Evolutionary conservation across 345 rosid species (phyloP).

Genomic region (Eucalyptus pauciflora): DNA sequence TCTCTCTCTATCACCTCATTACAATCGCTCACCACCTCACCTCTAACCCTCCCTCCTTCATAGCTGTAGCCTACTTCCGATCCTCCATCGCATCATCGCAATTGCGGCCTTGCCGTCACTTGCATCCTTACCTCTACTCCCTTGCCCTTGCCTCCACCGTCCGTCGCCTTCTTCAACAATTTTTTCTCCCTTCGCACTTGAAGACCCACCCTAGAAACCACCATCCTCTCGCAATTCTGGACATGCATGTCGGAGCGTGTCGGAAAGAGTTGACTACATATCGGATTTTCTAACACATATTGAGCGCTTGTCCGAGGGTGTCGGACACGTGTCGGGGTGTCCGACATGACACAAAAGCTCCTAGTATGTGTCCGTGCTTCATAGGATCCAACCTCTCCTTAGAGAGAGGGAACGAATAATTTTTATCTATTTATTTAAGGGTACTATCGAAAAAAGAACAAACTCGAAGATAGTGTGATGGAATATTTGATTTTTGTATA

Average conservation of each 20-base stretch:
- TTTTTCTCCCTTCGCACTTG: no score
- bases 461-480: no score
- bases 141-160: no score
- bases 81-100: accelerated
- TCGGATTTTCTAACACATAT: accelerated
- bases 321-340: accelerated
- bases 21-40: accelerated
- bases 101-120: accelerated
- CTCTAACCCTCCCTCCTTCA: no score
- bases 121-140: accelerated
- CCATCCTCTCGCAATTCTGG: accelerated
- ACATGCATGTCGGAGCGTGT: accelerated
- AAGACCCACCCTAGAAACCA: accelerated
- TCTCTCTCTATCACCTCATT: no score
- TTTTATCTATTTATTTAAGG: no score
- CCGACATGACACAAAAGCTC: accelerated
- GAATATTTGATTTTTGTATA: no score
- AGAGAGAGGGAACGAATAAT: no score
- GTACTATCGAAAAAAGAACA: accelerated
- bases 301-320: accelerated
- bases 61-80: accelerated
- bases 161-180: no score
- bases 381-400: no score
- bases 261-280: accelerated
- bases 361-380: accelerated